These are phyloP conservation scores for Croton setiger DNA, from an alignment of 441 rosid genomes.

Conservation along the genomic window DNA sequence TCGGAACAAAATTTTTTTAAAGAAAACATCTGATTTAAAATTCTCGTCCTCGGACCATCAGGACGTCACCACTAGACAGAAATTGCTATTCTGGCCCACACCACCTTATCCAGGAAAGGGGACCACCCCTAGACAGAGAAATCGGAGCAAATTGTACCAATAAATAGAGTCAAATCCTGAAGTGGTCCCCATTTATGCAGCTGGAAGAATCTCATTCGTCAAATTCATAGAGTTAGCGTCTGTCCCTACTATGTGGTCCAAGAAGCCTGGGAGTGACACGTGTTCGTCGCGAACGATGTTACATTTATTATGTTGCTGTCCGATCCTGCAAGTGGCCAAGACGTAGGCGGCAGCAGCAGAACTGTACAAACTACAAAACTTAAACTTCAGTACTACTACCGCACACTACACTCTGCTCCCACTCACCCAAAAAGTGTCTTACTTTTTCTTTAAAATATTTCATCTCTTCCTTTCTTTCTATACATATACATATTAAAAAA, in stretches of 20 bases:
- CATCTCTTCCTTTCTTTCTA: background rate
- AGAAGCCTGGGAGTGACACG: conserved; percentile 24
- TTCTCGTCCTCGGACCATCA: background rate
- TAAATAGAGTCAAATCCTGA: background rate
- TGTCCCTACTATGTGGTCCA: conserved; percentile 35
- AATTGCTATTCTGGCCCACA: background rate
- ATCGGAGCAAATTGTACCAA: conserved; percentile 3
- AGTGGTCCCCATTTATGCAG: conserved; percentile 8
- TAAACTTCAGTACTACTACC: too few species aligned
- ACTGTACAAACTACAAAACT: too few species aligned
- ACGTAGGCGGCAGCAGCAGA: background rate
- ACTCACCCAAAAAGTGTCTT: too few species aligned
- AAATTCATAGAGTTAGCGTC: background rate
- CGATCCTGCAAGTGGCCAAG: conserved; percentile 17
- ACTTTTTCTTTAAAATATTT: too few species aligned
- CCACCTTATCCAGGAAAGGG: background rate
- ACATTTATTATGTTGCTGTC: conserved; percentile 6
- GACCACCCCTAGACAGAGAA: conserved; percentile 11
- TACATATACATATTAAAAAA: too few species aligned
- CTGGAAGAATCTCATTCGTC: conserved; percentile 8
- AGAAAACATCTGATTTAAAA: background rate
- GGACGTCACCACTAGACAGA: background rate
- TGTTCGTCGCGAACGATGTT: background rate
- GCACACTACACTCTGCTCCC: background rate
- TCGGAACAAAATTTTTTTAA: too few species aligned